phyloP scores from a whole-genome alignment of 805 yeast genomes.

The Ogataea sp. region DNA sequence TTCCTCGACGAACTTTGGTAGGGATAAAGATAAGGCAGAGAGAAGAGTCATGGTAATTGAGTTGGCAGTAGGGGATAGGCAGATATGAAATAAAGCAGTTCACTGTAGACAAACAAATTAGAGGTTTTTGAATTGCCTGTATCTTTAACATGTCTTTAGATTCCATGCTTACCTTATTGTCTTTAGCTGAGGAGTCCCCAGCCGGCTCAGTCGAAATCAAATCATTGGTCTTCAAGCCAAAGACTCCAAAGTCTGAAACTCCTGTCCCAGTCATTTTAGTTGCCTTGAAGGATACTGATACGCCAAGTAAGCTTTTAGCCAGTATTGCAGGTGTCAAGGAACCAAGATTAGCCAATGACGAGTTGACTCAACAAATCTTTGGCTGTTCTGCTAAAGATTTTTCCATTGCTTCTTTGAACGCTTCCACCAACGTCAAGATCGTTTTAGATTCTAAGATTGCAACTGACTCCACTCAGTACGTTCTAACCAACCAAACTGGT shows the following conservation, averaged over 20 bases:
- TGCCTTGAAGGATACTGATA: constrained; percentile 62
- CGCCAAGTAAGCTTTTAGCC: constrained; percentile 63
- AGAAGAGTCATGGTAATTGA: background rate
- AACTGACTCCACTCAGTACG: constrained; percentile 29
- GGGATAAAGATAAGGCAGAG: background rate
- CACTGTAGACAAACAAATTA: too few relatives aligned
- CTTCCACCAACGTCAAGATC: constrained; percentile 50
- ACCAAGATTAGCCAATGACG: constrained; percentile 83
- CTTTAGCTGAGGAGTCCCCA: constrained; percentile 46
- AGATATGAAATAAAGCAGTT: too few relatives aligned
- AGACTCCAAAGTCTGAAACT: constrained; percentile 73
- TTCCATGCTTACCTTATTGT: constrained; percentile 58
- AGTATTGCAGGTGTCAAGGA: constrained; percentile 66
- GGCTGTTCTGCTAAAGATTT: constrained; percentile 51
- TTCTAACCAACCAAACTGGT: constrained; percentile 43
- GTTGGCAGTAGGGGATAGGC: too few relatives aligned
- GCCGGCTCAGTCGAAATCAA: constrained; percentile 53
- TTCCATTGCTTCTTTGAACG: constrained; percentile 42
- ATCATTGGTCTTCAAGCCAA: constrained; percentile 83
- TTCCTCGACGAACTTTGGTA: background rate
- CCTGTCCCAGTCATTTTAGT: constrained; percentile 77
- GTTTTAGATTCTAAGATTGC: constrained; percentile 48
- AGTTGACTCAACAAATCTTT: constrained; percentile 59
- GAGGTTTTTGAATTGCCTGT: too few relatives aligned
- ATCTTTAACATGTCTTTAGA: constrained; percentile 52